Percentiles rank a stretch among this genome's conserved stretches.
Conservation (phyloP, 2,329 filamentous ascomycete genomes). For the Amauroascus verrucosus region DNA sequence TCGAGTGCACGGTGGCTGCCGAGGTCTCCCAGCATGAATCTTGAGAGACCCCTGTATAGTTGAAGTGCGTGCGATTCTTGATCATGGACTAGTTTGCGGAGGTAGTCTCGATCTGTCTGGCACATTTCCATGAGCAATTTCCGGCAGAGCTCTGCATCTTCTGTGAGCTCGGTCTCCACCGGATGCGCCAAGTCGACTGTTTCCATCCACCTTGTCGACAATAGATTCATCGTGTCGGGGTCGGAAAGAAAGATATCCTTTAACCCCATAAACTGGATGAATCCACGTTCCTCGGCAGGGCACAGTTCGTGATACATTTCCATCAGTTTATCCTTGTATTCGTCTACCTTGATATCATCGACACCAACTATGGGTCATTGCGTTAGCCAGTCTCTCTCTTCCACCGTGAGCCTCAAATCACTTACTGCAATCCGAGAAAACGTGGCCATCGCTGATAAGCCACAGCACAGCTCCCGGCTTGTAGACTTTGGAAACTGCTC, state of each 20-base stretch:
- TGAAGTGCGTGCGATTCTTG: neutral
- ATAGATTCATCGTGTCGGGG: neutral
- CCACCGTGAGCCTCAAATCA: neutral
- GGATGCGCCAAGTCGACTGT: neutral
- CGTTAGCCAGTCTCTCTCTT: neutral
- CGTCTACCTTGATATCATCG: slow-evolving; percentile 2
- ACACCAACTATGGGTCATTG: neutral
- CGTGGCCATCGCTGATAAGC: slow-evolving; percentile 6
- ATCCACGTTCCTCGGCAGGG: neutral
- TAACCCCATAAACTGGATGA: neutral
- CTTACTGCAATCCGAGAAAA: slow-evolving; percentile 8
- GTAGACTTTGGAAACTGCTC: neutral
- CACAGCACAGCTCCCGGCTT: slow-evolving; percentile 1
- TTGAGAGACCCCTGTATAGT: neutral
- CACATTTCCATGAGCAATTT: slow-evolving; percentile 1
- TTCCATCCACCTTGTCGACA: neutral
- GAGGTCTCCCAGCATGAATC: slow-evolving; percentile 4
- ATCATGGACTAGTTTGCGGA: slow-evolving; percentile 1
- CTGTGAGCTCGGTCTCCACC: neutral
- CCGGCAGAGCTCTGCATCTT: slow-evolving; percentile 3
- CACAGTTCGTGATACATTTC: slow-evolving; percentile 1
- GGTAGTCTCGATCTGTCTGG: neutral
- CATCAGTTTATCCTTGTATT: slow-evolving; percentile 4
- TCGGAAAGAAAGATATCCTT: neutral
- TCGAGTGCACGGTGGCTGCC: neutral